Evolutionary conservation across 2,329 filamentous ascomycete species (phyloP).

Genomic region (Nemania serpens): DNA sequence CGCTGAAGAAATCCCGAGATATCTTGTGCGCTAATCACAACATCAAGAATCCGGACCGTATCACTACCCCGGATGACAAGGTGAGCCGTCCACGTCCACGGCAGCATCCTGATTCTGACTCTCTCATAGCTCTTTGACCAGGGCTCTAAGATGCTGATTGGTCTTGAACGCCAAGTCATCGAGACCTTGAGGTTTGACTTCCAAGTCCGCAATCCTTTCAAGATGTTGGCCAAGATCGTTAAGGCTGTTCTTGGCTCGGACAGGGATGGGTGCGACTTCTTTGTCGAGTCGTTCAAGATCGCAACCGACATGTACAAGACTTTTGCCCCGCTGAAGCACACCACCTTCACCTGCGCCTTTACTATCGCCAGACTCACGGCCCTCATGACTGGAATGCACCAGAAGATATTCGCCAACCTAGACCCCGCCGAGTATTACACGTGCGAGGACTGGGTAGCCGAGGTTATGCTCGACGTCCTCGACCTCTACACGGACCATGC

Average conservation of each 20-base stretch:
- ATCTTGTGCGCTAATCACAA: constrained; percentile 92
- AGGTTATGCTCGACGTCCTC: constrained; percentile 87
- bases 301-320: constrained; percentile 91
- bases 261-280: constrained; percentile 59
- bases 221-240: constrained; percentile 79
- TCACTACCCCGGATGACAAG: constrained; percentile 78
- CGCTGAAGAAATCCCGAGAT: constrained; percentile 92
- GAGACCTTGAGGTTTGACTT: constrained; percentile 96
- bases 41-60: constrained; percentile 71
- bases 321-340: constrained; percentile 88
- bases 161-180: constrained; percentile 88
- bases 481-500: constrained; percentile 91
- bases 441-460: constrained; percentile 57
- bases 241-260: constrained; percentile 55
- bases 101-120: constrained; percentile 3
- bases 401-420: constrained; percentile 57
- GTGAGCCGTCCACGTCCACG: constrained; percentile 49
- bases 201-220: constrained; percentile 84
- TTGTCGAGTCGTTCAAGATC: constrained; percentile 76
- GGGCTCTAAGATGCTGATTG: constrained; percentile 80
- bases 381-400: constrained; percentile 63
- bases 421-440: constrained; percentile 53
- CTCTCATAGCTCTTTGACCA: constrained; percentile 72
- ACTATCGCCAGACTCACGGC: constrained; percentile 81
- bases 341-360: constrained; percentile 81